Percentiles rank a stretch among this genome's conserved stretches.
Conservation (phyloP, 148 eudicot genomes). For the Tetragonia tetragonoides region DNA sequence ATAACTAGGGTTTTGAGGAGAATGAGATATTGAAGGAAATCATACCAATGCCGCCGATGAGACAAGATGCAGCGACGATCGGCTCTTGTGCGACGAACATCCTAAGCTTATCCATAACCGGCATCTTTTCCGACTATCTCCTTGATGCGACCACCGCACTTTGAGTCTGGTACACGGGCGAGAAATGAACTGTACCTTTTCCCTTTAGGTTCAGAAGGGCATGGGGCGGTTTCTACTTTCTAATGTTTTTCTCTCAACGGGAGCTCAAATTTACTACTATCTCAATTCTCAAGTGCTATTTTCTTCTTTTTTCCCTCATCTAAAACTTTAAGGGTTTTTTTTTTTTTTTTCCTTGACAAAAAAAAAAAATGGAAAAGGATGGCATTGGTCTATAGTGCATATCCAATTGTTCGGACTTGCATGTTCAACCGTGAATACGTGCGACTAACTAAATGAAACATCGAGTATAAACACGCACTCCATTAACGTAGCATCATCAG, state of each 20-base stretch:
- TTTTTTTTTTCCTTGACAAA: too few relatives aligned
- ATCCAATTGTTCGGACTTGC: too few relatives aligned
- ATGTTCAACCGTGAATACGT: too few relatives aligned
- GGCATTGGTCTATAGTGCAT: too few relatives aligned
- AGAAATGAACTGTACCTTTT: not conserved
- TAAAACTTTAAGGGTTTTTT: too few relatives aligned
- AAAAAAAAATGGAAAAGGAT: too few relatives aligned
- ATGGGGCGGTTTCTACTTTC: not conserved
- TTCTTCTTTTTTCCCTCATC: too few relatives aligned
- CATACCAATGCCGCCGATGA: constrained; percentile 81
- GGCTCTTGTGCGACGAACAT: constrained; percentile 89
- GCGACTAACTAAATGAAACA: too few relatives aligned
- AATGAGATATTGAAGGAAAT: not conserved
- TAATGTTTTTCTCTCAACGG: not conserved
- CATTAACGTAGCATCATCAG: too few relatives aligned
- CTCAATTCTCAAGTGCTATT: too few relatives aligned
- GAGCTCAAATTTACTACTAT: too few relatives aligned
- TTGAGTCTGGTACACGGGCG: not conserved
- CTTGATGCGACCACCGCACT: not conserved
- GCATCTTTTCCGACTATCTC: constrained; percentile 32
- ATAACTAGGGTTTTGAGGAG: constrained; percentile 25
- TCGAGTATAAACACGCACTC: too few relatives aligned
- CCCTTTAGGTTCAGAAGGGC: not conserved
- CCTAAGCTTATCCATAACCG: constrained; percentile 68
- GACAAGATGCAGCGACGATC: constrained; percentile 81